Evolutionary conservation across 768 basidiomycete species (phyloP).

Genomic region (Bullera alba): DNA sequence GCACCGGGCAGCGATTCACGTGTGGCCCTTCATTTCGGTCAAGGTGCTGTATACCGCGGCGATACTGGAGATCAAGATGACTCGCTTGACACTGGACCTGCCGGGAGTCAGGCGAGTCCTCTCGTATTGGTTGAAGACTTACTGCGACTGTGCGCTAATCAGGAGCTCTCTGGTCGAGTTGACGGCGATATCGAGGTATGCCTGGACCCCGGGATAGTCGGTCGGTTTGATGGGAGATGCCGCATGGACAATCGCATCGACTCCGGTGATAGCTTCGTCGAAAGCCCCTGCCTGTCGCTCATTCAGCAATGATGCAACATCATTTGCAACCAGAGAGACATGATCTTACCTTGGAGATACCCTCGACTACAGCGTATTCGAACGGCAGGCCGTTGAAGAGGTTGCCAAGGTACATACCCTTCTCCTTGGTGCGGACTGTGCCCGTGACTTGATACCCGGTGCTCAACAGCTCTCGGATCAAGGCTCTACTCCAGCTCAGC

Average conservation of each 20-base stretch:
- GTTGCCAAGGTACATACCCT: slow-evolving; percentile 56
- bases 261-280: slow-evolving; percentile 68
- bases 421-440: slow-evolving; percentile 58
- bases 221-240: slow-evolving; percentile 36
- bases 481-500: too few species aligned
- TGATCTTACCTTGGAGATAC: slow-evolving; percentile 55
- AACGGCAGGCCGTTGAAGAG: slow-evolving; percentile 51
- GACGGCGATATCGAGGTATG: slow-evolving; percentile 64
- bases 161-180: slow-evolving; percentile 62
- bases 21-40: too few species aligned
- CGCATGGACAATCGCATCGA: slow-evolving; percentile 56
- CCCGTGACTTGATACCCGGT: slow-evolving; percentile 60
- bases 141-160: slow-evolving; percentile 55
- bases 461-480: slow-evolving; percentile 18
- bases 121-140: too few species aligned
- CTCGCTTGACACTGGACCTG: too few species aligned
- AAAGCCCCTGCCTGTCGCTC: slow-evolving; percentile 55
- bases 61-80: slow-evolving; percentile 57
- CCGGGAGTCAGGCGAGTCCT: too few species aligned
- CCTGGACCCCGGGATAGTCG: slow-evolving; percentile 31
- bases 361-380: slow-evolving; percentile 61
- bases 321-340: not conserved
- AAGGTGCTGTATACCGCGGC: too few species aligned
- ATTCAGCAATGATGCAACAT: not conserved
- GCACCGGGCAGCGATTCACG: too few species aligned